These are phyloP conservation scores for Cornus suecica DNA, from an alignment of 148 eudicot genomes.

Conservation along the genomic window DNA sequence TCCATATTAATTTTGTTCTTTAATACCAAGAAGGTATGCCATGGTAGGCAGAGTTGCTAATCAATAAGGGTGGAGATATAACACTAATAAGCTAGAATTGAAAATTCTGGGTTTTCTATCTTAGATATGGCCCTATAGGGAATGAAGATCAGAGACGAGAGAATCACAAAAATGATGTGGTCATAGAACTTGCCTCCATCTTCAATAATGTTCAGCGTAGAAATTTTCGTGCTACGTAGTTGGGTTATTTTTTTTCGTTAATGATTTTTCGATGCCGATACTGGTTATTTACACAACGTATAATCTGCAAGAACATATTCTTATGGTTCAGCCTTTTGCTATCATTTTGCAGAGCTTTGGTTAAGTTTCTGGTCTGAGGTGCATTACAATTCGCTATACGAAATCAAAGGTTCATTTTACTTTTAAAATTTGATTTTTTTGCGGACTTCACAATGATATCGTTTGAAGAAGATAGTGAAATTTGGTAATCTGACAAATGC, in stretches of 20 bases:
- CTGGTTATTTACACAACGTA: too few species aligned
- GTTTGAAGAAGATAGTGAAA: not conserved
- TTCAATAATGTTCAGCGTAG: not conserved
- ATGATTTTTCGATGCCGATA: not conserved
- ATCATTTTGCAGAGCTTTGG: conserved; percentile 65
- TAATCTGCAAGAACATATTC: not conserved
- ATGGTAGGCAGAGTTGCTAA: not conserved
- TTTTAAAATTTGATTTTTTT: not conserved
- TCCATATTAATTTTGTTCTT: not conserved
- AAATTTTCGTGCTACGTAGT: not conserved
- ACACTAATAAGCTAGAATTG: not conserved
- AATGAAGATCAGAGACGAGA: not conserved
- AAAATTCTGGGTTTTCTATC: not conserved
- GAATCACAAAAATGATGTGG: not conserved
- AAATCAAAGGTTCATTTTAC: conserved; percentile 55
- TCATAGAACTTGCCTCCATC: not conserved
- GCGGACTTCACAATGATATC: not conserved
- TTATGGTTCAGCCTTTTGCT: not conserved
- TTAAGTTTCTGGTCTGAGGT: conserved; percentile 96
- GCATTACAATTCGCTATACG: conserved; percentile 89
- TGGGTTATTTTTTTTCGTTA: not conserved
- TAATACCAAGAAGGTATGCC: not conserved
- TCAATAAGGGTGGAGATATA: not conserved
- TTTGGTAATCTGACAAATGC: not conserved
- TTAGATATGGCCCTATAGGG: not conserved